Evolutionary conservation across 2,329 filamentous ascomycete species (phyloP), one percentile per base, ranked within the genome.

Genomic region (Cryphonectria japonica): DNA sequence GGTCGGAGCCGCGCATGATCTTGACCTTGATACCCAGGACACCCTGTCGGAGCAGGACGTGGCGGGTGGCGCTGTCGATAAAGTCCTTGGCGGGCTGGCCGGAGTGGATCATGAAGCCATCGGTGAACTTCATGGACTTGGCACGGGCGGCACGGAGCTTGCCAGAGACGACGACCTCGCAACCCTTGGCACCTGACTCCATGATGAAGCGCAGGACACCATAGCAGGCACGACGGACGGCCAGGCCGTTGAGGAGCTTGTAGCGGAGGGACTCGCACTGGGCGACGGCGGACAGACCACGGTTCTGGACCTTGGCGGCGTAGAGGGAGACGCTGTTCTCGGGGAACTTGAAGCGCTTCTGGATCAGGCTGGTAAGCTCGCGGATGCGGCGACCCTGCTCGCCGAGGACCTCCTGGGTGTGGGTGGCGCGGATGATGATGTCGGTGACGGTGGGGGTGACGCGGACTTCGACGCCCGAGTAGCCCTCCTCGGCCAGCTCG

Each of bases 31-130:
- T 99, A 88, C 96, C 96, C 78, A 99, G 89, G 78, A 99, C 96
- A 93, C 96, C 96, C 90, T 99, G 96, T 87, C 97, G 93, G 85
- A 99, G 95, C 78, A 99, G 94, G 81, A 99, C 96, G 93, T 99
- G 96, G 81, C 96, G 96, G 82, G 96, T 98, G 79, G 97, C 97
- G 81, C 87, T 90, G 90, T 99, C 96, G 85, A 99, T 99, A 89
- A 99, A 99, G 88, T 99, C 96, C 88, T 97, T 95, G 82, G 95
- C 96, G 82, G 96, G 96, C 86, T 99, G 96, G 87, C 96, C 96
- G 82, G 96, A 99, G 93, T 99, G 96, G 88, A 99, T 99, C 96
- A 99, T 99, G 94, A 99, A 99, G 84, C 96, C 96, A 86, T 99
- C 95, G 86, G 96, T 99, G 92, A 99, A 99, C 92, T 99, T 99